These are phyloP conservation scores for Acacia melanoxylon DNA, from an alignment of 306 rosid species.

Conservation along the genomic window DNA sequence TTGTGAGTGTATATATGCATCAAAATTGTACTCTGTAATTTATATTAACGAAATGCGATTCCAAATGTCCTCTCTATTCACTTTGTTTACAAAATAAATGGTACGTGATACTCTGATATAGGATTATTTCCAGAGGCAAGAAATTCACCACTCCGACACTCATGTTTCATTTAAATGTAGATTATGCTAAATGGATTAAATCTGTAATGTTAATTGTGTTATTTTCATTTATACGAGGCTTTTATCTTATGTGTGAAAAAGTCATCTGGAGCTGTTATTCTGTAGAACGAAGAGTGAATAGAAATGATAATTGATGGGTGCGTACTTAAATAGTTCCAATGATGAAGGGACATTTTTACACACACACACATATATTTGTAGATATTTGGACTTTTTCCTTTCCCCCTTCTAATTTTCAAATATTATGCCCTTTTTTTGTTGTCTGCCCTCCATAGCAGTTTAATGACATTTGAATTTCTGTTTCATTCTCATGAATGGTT, in stretches of 20 bases:
- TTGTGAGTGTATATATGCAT: background rate
- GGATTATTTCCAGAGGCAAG: too few species aligned
- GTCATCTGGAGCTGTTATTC: background rate
- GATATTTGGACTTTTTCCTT: background rate
- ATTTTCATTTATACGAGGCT: background rate
- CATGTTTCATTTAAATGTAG: background rate
- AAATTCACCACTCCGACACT: too few species aligned
- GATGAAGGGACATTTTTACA: background rate
- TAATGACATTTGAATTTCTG: constrained; percentile 27
- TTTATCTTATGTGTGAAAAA: background rate
- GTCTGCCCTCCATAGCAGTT: background rate
- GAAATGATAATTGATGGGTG: background rate
- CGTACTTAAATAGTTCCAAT: background rate
- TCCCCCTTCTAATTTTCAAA: background rate
- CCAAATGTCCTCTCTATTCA: background rate
- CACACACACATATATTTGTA: too few species aligned
- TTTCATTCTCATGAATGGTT: constrained; percentile 35
- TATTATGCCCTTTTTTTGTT: background rate
- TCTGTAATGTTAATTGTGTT: background rate
- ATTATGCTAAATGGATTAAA: background rate
- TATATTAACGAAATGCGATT: background rate
- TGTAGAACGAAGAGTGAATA: background rate
- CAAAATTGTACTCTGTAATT: background rate
- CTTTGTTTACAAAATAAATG: background rate
- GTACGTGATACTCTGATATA: too few species aligned